These are phyloP conservation scores for Aspergillus mulundensis DNA, from an alignment of 495 filamentous ascomycete species.

Conservation along the genomic window DNA sequence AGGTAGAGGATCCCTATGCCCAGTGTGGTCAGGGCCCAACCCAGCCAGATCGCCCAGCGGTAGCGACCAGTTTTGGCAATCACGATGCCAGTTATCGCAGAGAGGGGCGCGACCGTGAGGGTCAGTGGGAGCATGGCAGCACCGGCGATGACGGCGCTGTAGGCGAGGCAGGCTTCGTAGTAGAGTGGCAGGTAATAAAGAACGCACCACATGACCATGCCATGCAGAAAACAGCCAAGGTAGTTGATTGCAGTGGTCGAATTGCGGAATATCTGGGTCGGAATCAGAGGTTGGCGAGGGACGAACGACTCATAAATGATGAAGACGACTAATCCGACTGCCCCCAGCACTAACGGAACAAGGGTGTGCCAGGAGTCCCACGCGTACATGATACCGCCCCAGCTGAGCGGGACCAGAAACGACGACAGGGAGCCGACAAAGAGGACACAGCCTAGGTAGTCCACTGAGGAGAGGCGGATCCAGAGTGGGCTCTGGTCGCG, in stretches of 20 bases:
- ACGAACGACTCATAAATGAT: constrained; percentile 18
- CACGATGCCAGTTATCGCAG: constrained; percentile 42
- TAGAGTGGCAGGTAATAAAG: constrained; percentile 48
- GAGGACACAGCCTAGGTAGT: constrained; percentile 53
- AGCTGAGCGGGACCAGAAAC: constrained; percentile 51
- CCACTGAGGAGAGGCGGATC: constrained; percentile 36
- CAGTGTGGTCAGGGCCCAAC: constrained; percentile 43
- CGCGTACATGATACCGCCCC: constrained; percentile 49
- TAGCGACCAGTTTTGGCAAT: constrained; percentile 42
- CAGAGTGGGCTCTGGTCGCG: constrained; percentile 14
- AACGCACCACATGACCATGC: constrained; percentile 44
- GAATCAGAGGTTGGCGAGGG: constrained; percentile 45
- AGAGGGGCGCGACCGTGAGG: constrained; percentile 49
- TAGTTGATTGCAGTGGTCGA: constrained; percentile 40
- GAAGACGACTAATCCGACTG: constrained; percentile 13
- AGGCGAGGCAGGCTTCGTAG: constrained; percentile 48
- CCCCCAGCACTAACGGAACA: constrained; percentile 28
- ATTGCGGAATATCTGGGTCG: constrained; percentile 42
- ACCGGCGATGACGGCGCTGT: constrained; percentile 37
- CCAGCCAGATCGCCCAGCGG: constrained; percentile 44
- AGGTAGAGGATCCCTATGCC: constrained; percentile 44
- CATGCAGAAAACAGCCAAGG: constrained; percentile 42
- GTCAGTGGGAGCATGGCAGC: constrained; percentile 34
- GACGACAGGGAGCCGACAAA: constrained; percentile 41
- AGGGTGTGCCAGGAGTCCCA: constrained; percentile 51